A percentile compares a stretch with the other conserved stretches of the same genome.
Conservation (phyloP, 1,284 basidiomycete species). For the Malassezia vespertilionis region DNA sequence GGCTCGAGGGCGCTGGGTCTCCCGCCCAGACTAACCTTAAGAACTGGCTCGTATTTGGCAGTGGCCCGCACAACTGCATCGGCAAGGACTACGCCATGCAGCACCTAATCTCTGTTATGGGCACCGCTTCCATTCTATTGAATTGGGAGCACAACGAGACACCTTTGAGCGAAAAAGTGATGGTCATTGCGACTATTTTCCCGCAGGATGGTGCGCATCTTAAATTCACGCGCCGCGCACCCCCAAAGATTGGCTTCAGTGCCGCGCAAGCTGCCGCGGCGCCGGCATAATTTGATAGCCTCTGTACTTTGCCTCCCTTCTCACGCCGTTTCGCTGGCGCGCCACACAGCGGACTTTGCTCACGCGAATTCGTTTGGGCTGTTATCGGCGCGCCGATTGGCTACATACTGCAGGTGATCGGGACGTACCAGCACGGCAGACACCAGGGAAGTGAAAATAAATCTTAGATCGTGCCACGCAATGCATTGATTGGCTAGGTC, state of each 20-base stretch:
- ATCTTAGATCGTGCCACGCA: too few species aligned
- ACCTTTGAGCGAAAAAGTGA: constrained; percentile 64
- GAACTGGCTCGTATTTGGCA: constrained; percentile 92
- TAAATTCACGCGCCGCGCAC: constrained; percentile 53
- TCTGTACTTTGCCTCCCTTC: too few species aligned
- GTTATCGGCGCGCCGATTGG: too few species aligned
- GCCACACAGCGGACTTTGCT: too few species aligned
- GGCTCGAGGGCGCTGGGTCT: constrained; percentile 69
- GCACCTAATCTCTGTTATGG: constrained; percentile 79
- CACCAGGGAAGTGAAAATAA: too few species aligned
- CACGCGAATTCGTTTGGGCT: too few species aligned
- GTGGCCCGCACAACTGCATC: constrained; percentile 71
- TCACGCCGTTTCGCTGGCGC: too few species aligned
- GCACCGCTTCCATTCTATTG: constrained; percentile 69
- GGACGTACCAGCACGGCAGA: too few species aligned
- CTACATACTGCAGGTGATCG: neutral
- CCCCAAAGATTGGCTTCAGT: constrained; percentile 25
- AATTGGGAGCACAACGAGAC: constrained; percentile 83
- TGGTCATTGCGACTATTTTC: constrained; percentile 57
- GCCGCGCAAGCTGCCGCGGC: constrained; percentile 37
- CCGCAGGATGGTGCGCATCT: constrained; percentile 80
- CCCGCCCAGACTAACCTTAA: constrained; percentile 72
- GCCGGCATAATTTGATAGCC: constrained; percentile 3
- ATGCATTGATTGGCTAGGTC: too few species aligned
- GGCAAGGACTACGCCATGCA: constrained; percentile 83